phyloP scores from a whole-genome alignment of 306 rosid genomes.

The Arachis stenosperma region DNA sequence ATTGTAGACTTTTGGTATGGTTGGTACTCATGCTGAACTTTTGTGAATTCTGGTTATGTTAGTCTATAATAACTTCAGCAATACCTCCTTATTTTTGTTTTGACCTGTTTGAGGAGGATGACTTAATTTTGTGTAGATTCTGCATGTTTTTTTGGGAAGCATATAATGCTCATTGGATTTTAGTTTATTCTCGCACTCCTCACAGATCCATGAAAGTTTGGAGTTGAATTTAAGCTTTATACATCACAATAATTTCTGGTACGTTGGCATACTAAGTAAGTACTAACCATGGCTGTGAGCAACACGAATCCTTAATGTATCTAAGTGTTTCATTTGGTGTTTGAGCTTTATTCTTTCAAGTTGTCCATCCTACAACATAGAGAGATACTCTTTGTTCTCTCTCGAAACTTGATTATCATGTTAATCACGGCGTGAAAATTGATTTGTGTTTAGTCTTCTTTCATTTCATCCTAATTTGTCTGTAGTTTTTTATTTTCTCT shows the following conservation, averaged over 20 bases:
- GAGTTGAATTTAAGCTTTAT: not conserved
- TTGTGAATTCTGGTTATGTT: conserved; percentile 34
- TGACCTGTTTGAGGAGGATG: conserved; percentile 21
- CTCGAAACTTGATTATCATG: not conserved
- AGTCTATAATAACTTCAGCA: conserved; percentile 37
- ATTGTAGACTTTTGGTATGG: conserved; percentile 45
- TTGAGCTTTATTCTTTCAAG: conserved; percentile 10
- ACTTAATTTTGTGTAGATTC: conserved; percentile 13
- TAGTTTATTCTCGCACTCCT: not conserved
- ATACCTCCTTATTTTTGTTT: conserved; percentile 30
- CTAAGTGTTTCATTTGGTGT: not conserved
- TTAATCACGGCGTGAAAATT: not conserved
- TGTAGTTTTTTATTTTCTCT: conserved; percentile 11
- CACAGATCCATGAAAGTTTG: not conserved
- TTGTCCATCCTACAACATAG: not conserved
- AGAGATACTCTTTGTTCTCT: too few species aligned
- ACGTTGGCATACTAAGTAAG: not conserved
- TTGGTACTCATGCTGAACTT: conserved; percentile 25
- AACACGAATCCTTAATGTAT: not conserved
- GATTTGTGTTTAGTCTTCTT: conserved; percentile 11
- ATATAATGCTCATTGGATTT: conserved; percentile 26
- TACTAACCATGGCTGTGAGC: conserved; percentile 2
- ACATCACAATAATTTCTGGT: not conserved
- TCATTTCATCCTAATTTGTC: conserved; percentile 10
- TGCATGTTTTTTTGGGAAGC: conserved; percentile 25